Evolutionary conservation across 179 eudicot species (phyloP), one percentile per base, ranked within the genome.

Genomic region (Corrigiola litoralis): DNA sequence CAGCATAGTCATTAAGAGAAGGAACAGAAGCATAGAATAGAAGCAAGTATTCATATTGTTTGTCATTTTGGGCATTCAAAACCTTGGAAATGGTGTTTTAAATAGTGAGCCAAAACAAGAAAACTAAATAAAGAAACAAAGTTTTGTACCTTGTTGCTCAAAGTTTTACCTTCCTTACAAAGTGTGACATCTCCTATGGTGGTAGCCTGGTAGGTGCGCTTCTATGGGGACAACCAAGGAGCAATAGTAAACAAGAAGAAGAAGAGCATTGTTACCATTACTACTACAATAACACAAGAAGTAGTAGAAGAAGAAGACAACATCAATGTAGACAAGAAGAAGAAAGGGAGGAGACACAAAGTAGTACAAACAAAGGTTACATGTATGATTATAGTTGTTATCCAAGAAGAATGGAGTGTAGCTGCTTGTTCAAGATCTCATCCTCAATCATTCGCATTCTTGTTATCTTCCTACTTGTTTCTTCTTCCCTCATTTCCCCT

Each of bases 21-120:
- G 24, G 18, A 54, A 73, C 14, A 38, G 41, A 32, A 68, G 73
- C 66, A 69, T 57, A 52, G 71, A 75, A 65, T 65, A 70, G 71
- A 69, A 75, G 71, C 79, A 58, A 70, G 62, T 60, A 69, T 75
- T 75, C 74, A 42, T 64, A 58, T 65, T 65, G 44, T 59, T 70
- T 69, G 67, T 64, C 71, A 70, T 63, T 54, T 70, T 63, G 41
- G 34, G 13, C 61, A 31, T 69, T 74, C 63, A 28, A 42, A 27
- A 23, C 63, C 67, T 75, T 58, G 79, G 58, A 75, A 69, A 27
- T 65, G 60, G 53, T 57, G 61, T 24, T 71, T 62, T 47, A 40
- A 11, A 44, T n/a, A 61, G 14, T 14, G 32, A n/a, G n/a, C n/a
- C n/a, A n/a, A n/a, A n/a, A n/a, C 20, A 24, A 67, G 5, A 33